Conservation (phyloP, 2,329 filamentous ascomycete species). For the Bipolaris cookei region DNA sequence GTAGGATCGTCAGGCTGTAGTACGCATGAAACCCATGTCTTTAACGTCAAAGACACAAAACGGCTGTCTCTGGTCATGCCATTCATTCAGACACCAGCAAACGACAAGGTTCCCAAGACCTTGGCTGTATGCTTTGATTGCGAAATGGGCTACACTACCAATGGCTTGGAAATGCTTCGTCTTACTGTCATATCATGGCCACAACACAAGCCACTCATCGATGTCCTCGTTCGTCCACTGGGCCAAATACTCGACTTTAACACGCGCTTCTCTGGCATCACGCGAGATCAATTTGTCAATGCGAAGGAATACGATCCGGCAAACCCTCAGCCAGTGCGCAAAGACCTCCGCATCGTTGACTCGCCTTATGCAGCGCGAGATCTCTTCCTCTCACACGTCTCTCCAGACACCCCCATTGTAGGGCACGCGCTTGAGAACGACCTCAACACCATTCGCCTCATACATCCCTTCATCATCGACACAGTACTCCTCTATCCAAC, state of each 20-base stretch:
- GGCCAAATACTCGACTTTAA: conserved; percentile 91
- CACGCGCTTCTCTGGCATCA: conserved; percentile 88
- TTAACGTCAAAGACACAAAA: conserved; percentile 78
- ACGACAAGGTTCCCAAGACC: conserved; percentile 51
- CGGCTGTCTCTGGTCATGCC: conserved; percentile 79
- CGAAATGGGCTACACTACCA: conserved; percentile 94
- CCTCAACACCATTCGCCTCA: conserved; percentile 80
- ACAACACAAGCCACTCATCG: conserved; percentile 73
- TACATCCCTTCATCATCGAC: conserved; percentile 85
- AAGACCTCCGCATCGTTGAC: conserved; percentile 71
- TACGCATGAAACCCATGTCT: conserved; percentile 76
- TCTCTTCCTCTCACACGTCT: conserved; percentile 77
- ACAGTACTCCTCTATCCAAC: conserved; percentile 86
- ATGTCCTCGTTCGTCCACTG: conserved; percentile 82
- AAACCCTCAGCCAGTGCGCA: conserved; percentile 31
- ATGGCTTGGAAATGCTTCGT: conserved; percentile 87
- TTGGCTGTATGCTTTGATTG: conserved; percentile 88
- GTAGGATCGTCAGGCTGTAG: conserved; percentile 81
- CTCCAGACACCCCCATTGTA: conserved; percentile 80
- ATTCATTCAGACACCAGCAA: conserved; percentile 78
- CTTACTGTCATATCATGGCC: conserved; percentile 91
- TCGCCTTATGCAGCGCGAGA: conserved; percentile 77
- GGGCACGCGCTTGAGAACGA: conserved; percentile 97
- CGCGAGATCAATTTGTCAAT: conserved; percentile 73
- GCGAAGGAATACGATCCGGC: conserved; percentile 56